Conservation (phyloP, 2,329 filamentous ascomycete genomes). For the Stagonosporopsis chrysanthemi region DNA sequence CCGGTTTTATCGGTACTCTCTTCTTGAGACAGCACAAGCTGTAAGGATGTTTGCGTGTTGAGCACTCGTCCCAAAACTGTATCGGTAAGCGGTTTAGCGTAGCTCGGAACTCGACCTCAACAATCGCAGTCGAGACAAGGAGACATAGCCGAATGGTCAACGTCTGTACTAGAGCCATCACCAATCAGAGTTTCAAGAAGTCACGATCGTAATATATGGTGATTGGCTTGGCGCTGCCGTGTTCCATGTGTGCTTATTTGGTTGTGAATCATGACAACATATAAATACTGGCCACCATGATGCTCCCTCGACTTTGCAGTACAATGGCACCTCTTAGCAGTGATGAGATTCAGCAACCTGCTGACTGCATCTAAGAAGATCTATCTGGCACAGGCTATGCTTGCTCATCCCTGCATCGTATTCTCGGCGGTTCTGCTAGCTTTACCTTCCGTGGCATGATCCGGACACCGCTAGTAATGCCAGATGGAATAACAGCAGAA, state of each 20-base stretch:
- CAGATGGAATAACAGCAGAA: not conserved
- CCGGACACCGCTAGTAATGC: not conserved
- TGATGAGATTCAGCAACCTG: not conserved
- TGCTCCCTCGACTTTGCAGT: not conserved
- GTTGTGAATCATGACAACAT: not conserved
- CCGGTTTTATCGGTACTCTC: slow-evolving; percentile 27
- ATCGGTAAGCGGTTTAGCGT: not conserved
- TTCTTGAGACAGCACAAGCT: slow-evolving; percentile 33
- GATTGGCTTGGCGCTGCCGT: not conserved
- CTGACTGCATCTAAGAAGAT: not conserved
- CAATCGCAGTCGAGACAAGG: not conserved
- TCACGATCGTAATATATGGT: not conserved
- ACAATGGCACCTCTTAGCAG: not conserved
- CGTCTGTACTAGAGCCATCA: too few species aligned
- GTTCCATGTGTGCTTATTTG: not conserved
- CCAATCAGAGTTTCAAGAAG: not conserved
- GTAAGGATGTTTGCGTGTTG: not conserved
- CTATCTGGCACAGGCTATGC: not conserved
- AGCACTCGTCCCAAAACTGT: not conserved
- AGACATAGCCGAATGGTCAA: too few species aligned
- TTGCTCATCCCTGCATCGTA: slow-evolving; percentile 1
- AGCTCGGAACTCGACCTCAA: not conserved
- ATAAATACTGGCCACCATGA: not conserved
- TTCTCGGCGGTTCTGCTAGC: not conserved
- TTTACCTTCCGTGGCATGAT: slow-evolving; percentile 5